These are phyloP conservation scores for Globisporangium megalacanthum DNA, from an alignment of 352 stramenopile species.

Conservation along the genomic window DNA sequence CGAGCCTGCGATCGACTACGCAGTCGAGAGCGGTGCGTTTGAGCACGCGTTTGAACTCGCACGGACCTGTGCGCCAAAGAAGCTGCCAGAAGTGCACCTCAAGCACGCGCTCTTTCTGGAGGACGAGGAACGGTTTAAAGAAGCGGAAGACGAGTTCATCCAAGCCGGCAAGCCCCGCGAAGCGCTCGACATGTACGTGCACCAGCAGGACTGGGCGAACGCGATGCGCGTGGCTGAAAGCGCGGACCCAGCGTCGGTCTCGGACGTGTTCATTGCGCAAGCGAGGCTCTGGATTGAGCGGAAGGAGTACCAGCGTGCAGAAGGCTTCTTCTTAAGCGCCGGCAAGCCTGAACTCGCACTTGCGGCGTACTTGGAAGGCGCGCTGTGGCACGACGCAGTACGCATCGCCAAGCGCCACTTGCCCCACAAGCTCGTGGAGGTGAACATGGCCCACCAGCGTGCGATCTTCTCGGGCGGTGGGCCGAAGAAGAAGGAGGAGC, in stretches of 20 bases:
- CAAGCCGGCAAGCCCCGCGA: conserved; percentile 90
- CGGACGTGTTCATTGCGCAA: conserved; percentile 90
- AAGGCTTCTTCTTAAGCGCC: conserved; percentile 90
- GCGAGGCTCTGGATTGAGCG: conserved; percentile 81
- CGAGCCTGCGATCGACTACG: conserved; percentile 92
- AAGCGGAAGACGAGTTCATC: conserved; percentile 91
- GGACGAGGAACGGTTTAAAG: conserved; percentile 91
- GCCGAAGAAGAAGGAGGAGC: conserved; percentile 72
- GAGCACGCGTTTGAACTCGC: conserved; percentile 92
- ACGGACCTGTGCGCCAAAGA: conserved; percentile 75
- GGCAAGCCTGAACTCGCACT: conserved; percentile 90
- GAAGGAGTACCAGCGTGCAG: conserved; percentile 79
- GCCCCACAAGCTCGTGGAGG: conserved; percentile 90
- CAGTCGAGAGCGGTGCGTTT: conserved; percentile 89
- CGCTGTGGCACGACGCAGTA: conserved; percentile 87
- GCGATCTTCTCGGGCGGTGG: conserved; percentile 73
- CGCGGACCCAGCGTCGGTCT: conserved; percentile 83
- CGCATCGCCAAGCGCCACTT: conserved; percentile 88
- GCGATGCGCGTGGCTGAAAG: conserved; percentile 90
- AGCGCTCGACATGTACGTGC: conserved; percentile 95
- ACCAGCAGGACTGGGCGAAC: conserved; percentile 91
- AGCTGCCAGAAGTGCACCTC: conserved; percentile 89
- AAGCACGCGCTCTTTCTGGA: conserved; percentile 93
- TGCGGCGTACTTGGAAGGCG: conserved; percentile 78
- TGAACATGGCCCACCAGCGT: conserved; percentile 84